Evolutionary conservation across 257 asterid genomes (phyloP).

Genomic region (Cruciata laevipes): DNA sequence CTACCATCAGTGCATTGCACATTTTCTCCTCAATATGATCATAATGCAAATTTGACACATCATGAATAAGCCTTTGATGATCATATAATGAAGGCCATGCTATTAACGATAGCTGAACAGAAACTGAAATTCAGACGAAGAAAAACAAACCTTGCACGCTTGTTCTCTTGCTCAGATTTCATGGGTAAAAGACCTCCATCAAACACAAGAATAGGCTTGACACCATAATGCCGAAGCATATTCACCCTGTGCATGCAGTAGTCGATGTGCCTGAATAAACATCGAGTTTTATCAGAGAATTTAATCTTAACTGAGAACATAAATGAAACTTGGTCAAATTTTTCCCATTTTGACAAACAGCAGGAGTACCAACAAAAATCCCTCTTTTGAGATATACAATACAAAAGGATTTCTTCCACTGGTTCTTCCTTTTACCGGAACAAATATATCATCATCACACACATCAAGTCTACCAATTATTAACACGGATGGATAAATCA

Average conservation of each 20-base stretch:
- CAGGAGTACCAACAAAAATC: neutral
- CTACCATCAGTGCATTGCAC: neutral
- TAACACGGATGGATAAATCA: neutral
- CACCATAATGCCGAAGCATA: constrained; percentile 74
- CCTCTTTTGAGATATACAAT: neutral
- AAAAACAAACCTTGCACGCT: constrained; percentile 67
- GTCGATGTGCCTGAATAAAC: constrained; percentile 59
- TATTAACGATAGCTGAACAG: constrained; percentile 7
- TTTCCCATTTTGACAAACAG: neutral
- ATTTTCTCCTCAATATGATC: neutral
- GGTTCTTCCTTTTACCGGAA: neutral
- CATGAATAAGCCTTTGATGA: neutral
- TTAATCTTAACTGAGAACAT: neutral
- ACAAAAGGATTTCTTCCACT: neutral
- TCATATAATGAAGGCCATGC: constrained; percentile 7
- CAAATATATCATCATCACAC: neutral
- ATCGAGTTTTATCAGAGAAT: neutral
- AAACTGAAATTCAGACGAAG: neutral
- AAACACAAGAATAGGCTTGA: constrained; percentile 83
- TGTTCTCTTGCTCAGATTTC: constrained; percentile 87
- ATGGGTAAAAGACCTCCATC: constrained; percentile 94
- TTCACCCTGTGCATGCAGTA: constrained; percentile 97
- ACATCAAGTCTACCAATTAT: neutral
- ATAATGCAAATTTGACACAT: neutral
- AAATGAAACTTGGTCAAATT: neutral